A percentile compares a stretch with the other conserved stretches of the same genome.
Conservation (phyloP, 2,329 filamentous ascomycete species). For the Akanthomyces uredinophilus region DNA sequence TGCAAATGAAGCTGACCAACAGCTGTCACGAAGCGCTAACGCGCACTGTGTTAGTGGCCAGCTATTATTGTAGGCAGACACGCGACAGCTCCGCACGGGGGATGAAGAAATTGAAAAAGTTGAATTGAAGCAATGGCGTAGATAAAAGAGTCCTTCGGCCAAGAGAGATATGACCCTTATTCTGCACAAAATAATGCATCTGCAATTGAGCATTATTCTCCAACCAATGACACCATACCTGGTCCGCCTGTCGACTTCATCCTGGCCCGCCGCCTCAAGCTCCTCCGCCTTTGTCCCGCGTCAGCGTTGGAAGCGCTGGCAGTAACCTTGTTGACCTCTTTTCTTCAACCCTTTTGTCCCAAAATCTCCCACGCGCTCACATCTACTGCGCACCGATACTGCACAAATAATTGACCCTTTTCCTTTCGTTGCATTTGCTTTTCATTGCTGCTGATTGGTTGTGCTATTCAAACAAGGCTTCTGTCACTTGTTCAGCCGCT, state of each 20-base stretch:
- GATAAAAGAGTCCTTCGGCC: too few species aligned
- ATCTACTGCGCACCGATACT: neutral
- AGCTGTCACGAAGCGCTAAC: neutral
- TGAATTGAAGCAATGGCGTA: neutral
- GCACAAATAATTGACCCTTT: too few species aligned
- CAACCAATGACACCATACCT: constrained; percentile 4
- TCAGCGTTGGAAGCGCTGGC: neutral
- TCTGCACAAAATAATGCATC: neutral
- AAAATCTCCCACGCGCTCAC: neutral
- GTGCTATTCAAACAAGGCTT: neutral
- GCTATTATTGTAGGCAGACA: neutral
- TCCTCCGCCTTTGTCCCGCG: constrained; percentile 1
- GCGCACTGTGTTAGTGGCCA: neutral
- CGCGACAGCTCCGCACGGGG: neutral
- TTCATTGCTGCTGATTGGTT: neutral
- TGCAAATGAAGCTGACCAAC: neutral
- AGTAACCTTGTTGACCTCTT: constrained; percentile 5
- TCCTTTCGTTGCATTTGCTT: neutral
- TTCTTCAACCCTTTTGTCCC: neutral
- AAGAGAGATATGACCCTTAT: neutral
- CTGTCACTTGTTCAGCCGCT: neutral
- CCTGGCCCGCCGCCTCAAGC: neutral
- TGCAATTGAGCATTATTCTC: neutral
- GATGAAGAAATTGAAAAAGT: neutral
- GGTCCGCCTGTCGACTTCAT: constrained; percentile 4